Base-by-base conservation (phyloP, 805 yeast species). In the Diddensiella caesifluorescens region DNA sequence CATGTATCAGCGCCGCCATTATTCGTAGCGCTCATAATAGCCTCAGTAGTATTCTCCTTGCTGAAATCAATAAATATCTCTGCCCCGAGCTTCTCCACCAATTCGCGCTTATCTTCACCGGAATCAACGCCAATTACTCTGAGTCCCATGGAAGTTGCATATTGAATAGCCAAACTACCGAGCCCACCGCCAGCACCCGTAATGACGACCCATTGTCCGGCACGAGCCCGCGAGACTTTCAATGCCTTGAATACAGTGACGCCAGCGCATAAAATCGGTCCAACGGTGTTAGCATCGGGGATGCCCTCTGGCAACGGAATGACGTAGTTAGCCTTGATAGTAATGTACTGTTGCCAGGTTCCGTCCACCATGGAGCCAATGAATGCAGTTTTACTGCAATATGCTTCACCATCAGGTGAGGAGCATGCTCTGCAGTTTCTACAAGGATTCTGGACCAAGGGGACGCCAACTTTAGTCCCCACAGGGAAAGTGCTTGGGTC, bases 341-440 rank as follows among this genome's bases (percentile, higher is more conserved):
- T 65, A 23, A 71, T 69, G 50, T 68, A 70, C 51, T 71, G 69
- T 52, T 68, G 72, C 64, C 68, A 70, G 10, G 71, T 63, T 25
- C 75, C 75, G 46, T 71, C 83, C 60, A 79, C 83, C 40, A 85
- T 78, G 72, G 77, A 79, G 61, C 89, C 89, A 27, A 86, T 68
- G 56, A 81, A 70, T 56, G 77, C 84, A 38, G 86, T 85, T 9
- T 74, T 57, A 35, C 76, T 69, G 70, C 89, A 83, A 27, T 35
- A 35, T n/a, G 39, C 35, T 68, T 82, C 75, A 45, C 61, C 61
- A 27, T 64, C 58, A 37, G 38, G 50, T 10, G 23, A 27, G 6
- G 28, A 22, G 42, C 63, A 59, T 22, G 32, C 44, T 18, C 43
- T 46, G 34, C 62, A 58, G 22, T 37, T 46, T 10, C 46, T 35